phyloP scores from a whole-genome alignment of 1,284 basidiomycete genomes.

The Mycena sp. region DNA sequence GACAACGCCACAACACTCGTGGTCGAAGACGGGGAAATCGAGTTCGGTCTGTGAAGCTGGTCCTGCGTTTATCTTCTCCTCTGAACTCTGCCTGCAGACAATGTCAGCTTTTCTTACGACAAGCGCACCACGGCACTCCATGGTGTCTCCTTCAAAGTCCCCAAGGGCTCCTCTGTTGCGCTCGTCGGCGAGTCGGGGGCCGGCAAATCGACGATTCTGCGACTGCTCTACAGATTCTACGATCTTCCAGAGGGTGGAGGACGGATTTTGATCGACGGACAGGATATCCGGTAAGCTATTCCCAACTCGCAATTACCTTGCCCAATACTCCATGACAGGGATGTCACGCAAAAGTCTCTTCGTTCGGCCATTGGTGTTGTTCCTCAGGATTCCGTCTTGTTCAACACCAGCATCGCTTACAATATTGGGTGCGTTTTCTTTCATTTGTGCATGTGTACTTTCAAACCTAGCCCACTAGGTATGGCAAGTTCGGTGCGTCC shows the following conservation, averaged over 20 bases:
- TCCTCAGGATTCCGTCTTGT: constrained; percentile 86
- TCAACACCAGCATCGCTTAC: constrained; percentile 84
- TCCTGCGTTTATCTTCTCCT: constrained; percentile 13
- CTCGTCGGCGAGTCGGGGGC: constrained; percentile 86
- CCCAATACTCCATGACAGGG: constrained; percentile 48
- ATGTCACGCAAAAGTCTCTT: constrained; percentile 85
- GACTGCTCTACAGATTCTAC: constrained; percentile 91
- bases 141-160: constrained; percentile 86
- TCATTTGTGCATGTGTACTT: constrained; percentile 2
- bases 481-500: constrained; percentile 77
- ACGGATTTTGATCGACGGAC: constrained; percentile 83
- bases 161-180: constrained; percentile 83
- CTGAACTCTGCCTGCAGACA: constrained; percentile 57
- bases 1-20: constrained; percentile 80
- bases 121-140: constrained; percentile 77
- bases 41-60: constrained; percentile 72
- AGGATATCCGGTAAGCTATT: constrained; percentile 72
- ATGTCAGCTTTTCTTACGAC: constrained; percentile 89
- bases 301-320: background rate
- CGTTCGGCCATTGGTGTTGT: constrained; percentile 86
- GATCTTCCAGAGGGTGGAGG: constrained; percentile 82
- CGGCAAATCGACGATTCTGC: constrained; percentile 86
- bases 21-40: constrained; percentile 82
- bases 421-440: constrained; percentile 70
- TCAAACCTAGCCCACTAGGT: constrained; percentile 50